Base-by-base conservation (phyloP, 805 yeast species). In the Ogataea pini region DNA sequence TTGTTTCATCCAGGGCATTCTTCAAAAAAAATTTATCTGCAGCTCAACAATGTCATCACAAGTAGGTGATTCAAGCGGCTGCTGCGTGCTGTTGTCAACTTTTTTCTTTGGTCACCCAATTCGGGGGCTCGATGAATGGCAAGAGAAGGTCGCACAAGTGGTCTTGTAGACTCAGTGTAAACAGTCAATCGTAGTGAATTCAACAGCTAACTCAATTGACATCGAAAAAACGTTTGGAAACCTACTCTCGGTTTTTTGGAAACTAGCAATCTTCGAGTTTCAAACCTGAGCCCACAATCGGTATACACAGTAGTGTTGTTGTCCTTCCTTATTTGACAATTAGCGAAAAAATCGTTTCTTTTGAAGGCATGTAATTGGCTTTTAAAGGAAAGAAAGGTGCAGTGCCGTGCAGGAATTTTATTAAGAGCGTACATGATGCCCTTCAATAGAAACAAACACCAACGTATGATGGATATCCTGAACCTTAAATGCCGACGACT, bases 351-450 rank as follows among this genome's bases (percentile, higher is more conserved):
- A 29, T 25, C 42, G 42, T 39, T 39, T 39, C 42, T 39, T 39
- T 39, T 39, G 33, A 4, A 39, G 16, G 42, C 42, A 39, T 17
- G 33, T 39, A 28, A 27, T 39, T 39, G 34, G 20, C 10, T 24
- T 29, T 27, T 7, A 18, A 39, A 12, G 33, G 42, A 39, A 39
- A 39, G 34, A 27, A 39, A 39, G 32, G 42, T 39, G 42, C 42
- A 27, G 31, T 24, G 33, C 10, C 25, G 10, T 39, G 42, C 42
- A 39, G 42, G 17, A 17, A 4, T 39, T 39, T 39, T 18, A 39
- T 39, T 39, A 25, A 27, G 42, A 39, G 33, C 32, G 25, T 39
- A 25, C 33, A 39, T 25, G 14, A 39, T 39, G 32, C 33, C 17
- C 42, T 31, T 39, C 34, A 39, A 27, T 39, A 22, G 20, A 31